These are phyloP conservation scores for Claviceps sp. DNA, from an alignment of 2,329 filamentous ascomycete species.

Conservation along the genomic window DNA sequence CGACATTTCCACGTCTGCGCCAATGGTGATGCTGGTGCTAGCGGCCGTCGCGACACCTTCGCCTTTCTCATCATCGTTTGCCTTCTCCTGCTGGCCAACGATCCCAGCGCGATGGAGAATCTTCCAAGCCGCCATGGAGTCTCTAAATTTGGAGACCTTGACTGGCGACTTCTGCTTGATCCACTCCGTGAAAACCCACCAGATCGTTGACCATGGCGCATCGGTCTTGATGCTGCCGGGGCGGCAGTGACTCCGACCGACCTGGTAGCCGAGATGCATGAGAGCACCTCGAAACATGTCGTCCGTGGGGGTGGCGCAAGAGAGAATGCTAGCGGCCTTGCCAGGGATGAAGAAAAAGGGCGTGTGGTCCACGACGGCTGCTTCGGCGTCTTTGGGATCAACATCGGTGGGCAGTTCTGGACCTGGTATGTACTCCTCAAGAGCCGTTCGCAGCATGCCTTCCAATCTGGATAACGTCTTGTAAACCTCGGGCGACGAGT, in stretches of 20 bases:
- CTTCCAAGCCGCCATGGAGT: conserved; percentile 56
- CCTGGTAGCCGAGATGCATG: conserved; percentile 64
- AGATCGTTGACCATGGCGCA: conserved; percentile 78
- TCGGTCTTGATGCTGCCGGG: conserved; percentile 87
- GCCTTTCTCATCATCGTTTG: conserved; percentile 1
- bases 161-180: conserved; percentile 66
- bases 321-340: conserved; percentile 60
- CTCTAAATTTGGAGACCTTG: conserved; percentile 56
- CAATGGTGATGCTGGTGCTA: not conserved
- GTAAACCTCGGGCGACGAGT: conserved; percentile 56
- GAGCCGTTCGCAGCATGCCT: conserved; percentile 80
- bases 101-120: conserved; percentile 40
- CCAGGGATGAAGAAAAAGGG: conserved; percentile 83
- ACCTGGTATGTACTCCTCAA: conserved; percentile 52
- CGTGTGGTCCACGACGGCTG: conserved; percentile 54
- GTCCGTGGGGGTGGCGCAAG: conserved; percentile 67
- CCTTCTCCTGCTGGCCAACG: conserved; percentile 17
- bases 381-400: conserved; percentile 31
- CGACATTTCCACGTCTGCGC: conserved; percentile 20
- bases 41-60: not conserved
- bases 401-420: conserved; percentile 26
- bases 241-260: conserved; percentile 78
- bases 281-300: conserved; percentile 72
- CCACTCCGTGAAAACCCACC: conserved; percentile 92
- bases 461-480: conserved; percentile 69